Conservation (phyloP, 2,329 filamentous ascomycete species). For the Fusarium tricinctum region DNA sequence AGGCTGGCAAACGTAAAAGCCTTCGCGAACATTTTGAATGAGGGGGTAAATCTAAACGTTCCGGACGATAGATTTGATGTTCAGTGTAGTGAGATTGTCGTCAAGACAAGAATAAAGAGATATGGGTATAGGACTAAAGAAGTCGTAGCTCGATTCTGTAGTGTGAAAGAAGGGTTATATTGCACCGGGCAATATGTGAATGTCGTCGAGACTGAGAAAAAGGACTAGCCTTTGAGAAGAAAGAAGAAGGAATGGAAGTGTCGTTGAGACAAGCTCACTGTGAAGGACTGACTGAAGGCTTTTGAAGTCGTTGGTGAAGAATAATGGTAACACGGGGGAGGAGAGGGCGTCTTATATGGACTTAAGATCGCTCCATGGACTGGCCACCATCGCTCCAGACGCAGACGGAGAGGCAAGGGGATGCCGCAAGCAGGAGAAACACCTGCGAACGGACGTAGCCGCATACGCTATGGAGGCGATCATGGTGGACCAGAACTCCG, state of each 20-base stretch:
- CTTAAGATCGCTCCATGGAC: slow-evolving; percentile 34
- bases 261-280: slow-evolving; percentile 50
- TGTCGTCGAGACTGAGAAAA: slow-evolving; percentile 42
- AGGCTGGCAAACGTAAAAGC: slow-evolving; percentile 68
- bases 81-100: slow-evolving; percentile 45
- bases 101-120: slow-evolving; percentile 49
- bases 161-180: slow-evolving; percentile 44
- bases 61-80: slow-evolving; percentile 51
- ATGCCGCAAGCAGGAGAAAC: slow-evolving; percentile 26
- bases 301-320: slow-evolving; percentile 47
- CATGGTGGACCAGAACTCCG: slow-evolving; percentile 34
- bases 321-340: slow-evolving; percentile 26
- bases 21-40: slow-evolving; percentile 66
- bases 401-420: slow-evolving; percentile 35
- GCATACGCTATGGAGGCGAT: slow-evolving; percentile 35
- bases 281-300: slow-evolving; percentile 49
- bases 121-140: slow-evolving; percentile 39
- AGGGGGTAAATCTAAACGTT: slow-evolving; percentile 47
- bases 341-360: slow-evolving; percentile 46
- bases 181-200: slow-evolving; percentile 49
- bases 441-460: slow-evolving; percentile 42
- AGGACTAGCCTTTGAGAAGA: slow-evolving; percentile 49
- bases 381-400: slow-evolving; percentile 29
- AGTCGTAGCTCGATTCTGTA: slow-evolving; percentile 40
- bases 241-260: slow-evolving; percentile 50